Evolutionary conservation across 306 rosid genomes (phyloP).

Genomic region (Pterocarpus santalinus): DNA sequence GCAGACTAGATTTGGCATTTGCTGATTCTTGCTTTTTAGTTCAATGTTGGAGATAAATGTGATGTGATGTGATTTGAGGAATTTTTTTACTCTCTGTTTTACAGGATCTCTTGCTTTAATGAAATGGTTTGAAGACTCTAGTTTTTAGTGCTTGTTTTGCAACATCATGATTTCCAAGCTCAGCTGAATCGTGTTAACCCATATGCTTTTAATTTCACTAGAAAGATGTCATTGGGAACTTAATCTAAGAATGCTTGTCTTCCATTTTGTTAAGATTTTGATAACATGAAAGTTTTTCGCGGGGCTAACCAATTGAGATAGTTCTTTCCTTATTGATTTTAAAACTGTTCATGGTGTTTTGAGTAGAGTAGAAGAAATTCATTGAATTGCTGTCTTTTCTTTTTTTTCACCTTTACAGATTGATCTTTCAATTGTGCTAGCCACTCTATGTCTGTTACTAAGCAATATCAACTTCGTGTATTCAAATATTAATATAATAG

Average conservation of each 20-base stretch:
- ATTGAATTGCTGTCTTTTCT: too few species aligned
- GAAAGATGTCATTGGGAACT: background rate
- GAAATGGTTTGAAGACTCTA: background rate
- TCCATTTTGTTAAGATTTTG: background rate
- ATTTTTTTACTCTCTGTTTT: background rate
- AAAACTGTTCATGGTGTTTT: too few species aligned
- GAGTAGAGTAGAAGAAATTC: too few species aligned
- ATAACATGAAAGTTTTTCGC: background rate
- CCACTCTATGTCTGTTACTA: too few species aligned
- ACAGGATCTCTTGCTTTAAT: background rate
- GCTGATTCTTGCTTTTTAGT: too few species aligned
- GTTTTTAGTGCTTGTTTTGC: background rate
- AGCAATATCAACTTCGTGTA: too few species aligned
- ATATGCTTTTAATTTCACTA: background rate
- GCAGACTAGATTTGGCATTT: too few species aligned
- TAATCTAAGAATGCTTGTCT: too few species aligned
- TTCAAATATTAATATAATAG: too few species aligned
- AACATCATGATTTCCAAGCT: background rate
- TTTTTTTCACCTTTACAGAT: too few species aligned
- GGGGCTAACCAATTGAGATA: background rate
- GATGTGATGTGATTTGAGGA: background rate
- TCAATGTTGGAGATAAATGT: background rate
- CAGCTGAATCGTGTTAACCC: background rate
- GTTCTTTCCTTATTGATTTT: too few species aligned
- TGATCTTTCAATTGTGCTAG: too few species aligned